phyloP scores from a whole-genome alignment of 345 rosid genomes.

The Tarenaya hassleriana region DNA sequence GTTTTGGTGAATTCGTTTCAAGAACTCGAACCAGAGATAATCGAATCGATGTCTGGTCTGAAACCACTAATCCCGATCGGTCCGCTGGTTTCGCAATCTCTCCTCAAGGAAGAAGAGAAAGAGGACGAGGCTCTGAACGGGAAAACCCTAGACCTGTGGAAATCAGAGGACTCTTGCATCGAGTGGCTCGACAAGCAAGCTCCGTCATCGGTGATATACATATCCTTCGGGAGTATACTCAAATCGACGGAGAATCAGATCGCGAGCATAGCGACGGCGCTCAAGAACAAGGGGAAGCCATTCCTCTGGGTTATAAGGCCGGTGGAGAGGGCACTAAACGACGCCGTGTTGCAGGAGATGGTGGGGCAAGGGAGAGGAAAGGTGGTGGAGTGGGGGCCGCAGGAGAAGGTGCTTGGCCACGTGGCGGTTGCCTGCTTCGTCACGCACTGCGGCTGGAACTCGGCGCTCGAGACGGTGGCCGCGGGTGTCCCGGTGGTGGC shows the following conservation, averaged over 20 bases:
- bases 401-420: constrained; percentile 44
- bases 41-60: constrained; percentile 25
- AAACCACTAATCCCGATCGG: constrained; percentile 40
- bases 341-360: constrained; percentile 22
- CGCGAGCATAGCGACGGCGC: constrained; percentile 35
- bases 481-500: constrained; percentile 50
- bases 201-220: constrained; percentile 45
- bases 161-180: constrained; percentile 33
- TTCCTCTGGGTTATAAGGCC: constrained; percentile 58
- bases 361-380: constrained; percentile 30
- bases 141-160: constrained; percentile 33
- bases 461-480: constrained; percentile 40
- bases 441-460: constrained; percentile 62
- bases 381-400: constrained; percentile 45
- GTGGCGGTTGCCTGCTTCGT: constrained; percentile 40
- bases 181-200: constrained; percentile 50
- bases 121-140: neutral
- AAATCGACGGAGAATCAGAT: constrained; percentile 30
- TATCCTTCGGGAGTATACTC: constrained; percentile 51
- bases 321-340: constrained; percentile 6
- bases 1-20: constrained; percentile 42
- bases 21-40: constrained; percentile 42
- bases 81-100: constrained; percentile 45
- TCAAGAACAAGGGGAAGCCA: constrained; percentile 28
- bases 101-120: constrained; percentile 30